These are phyloP conservation scores for Talaromyces funiculosus DNA, from an alignment of 2,329 filamentous ascomycete genomes.

Conservation along the genomic window DNA sequence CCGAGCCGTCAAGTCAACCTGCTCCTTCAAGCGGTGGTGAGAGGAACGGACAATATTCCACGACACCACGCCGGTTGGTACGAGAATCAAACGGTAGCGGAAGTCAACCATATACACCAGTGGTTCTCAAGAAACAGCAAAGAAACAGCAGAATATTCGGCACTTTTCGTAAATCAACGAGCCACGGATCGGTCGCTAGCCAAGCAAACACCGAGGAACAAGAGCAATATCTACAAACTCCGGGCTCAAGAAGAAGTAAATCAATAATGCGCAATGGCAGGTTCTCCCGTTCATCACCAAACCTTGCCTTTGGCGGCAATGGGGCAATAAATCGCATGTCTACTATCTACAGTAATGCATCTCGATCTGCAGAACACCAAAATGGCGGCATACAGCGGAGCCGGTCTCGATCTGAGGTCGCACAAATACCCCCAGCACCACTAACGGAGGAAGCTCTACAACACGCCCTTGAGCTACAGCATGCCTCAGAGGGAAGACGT, in stretches of 20 bases:
- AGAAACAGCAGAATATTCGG: conserved; percentile 10
- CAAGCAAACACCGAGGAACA: conserved; percentile 3
- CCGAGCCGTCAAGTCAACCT: not conserved
- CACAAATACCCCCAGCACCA: conserved; percentile 12
- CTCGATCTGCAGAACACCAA: conserved; percentile 10
- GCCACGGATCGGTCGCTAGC: conserved; percentile 1
- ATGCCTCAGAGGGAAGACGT: not conserved
- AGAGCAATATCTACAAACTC: not conserved
- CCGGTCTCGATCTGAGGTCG: conserved; percentile 20
- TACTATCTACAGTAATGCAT: conserved; percentile 14
- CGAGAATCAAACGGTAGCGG: not conserved
- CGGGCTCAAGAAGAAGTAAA: not conserved
- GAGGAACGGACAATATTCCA: not conserved
- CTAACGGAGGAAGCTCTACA: conserved; percentile 13
- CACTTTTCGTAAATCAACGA: conserved; percentile 5
- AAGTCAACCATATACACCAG: not conserved
- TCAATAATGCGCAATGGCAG: conserved; percentile 8
- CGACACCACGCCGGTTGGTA: not conserved
- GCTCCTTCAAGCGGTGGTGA: not conserved
- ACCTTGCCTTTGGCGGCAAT: conserved; percentile 2
- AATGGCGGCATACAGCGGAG: conserved; percentile 11
- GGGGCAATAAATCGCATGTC: conserved; percentile 10
- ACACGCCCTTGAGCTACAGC: not conserved
- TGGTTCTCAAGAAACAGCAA: not conserved
- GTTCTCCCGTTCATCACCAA: conserved; percentile 14